Evolutionary conservation across 805 yeast genomes (phyloP), one percentile per base, ranked within the genome.

Genomic region (Tetrapisispora arboricola): DNA sequence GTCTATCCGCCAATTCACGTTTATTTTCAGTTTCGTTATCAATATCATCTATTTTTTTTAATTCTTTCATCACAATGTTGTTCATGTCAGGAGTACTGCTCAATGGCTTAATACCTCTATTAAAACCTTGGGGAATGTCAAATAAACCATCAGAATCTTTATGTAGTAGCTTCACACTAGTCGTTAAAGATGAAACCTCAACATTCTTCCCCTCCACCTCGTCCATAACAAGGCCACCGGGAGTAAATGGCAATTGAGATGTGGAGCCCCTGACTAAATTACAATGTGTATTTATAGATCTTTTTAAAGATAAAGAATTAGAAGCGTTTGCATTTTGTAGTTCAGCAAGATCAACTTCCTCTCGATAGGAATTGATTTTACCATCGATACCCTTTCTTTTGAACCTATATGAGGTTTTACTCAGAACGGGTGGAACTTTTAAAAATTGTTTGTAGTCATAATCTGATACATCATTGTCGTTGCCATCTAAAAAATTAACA

Each of bases 171-270:
- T 54, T 55, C 1, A 54, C 49, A 6, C 51, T 53, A 3, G 42
- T 39, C n/a, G 49, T 44, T 39, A 44, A 42, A 15, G 47, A 30
- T 31, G 70, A 57, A 3, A 40, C 45, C 6, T 44, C 50, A 3
- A 10, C 20, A 7, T 40, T 13, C 16, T 43, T 40, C 17, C 42
- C 42, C 18, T 32, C 51, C 10, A 48, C 55, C 4, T 54, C 40
- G 29, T 44, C 51, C 49, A 63, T 52, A 3, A 63, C 63, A n/a
- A 75, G 49, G 2, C 97, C 96, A 49, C 98, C 97, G 0, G 98
- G 98, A 43, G 81, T 79, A 56, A 92, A 92, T 0, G 98, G 98
- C 53, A 90, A 63, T 51, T 73, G 83, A 16, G 77, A 72, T 0
- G 94, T 70, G 3, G 76, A 68, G 0, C 97, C 97, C 36, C 70